Evolutionary conservation across 176 grass and related monocot species (phyloP), one percentile per base, ranked within the genome.

Genomic region (Melocanna baccifera): DNA sequence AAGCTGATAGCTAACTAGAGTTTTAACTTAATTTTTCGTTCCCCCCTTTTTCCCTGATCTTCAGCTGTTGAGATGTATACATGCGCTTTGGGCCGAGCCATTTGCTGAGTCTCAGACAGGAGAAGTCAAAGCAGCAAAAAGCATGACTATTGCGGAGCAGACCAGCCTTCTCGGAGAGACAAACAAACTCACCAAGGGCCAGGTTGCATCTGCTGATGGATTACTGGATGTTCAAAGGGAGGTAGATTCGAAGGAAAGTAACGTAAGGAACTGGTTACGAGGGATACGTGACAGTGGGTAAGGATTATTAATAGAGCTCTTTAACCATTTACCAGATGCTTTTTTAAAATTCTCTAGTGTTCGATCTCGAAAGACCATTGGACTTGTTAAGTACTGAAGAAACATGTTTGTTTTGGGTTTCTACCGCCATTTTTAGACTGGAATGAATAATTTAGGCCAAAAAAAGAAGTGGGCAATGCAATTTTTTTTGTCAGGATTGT

Each of bases 211-310:
- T 80, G 74, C 86, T 69, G 95, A 97, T 89, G 95, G 88, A 78
- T 80, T 87, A 68, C 22, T 83, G 64, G 95, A 97, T 67, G 67
- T 80, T 77, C 84, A 87, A 79, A 89, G 84, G 83, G 96, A 98
- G 68, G 91, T 85, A 62, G 96, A 92, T 41, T 94, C 91, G 14
- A 98, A 92, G 84, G 96, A 98, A 85, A 95, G 93, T 80, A 83
- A 86, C 73, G 87, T 98, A 83, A 91, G 91, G 83, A 98, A 98
- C 52, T 98, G 96, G 96, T 86, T 98, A 82, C 94, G 94, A 12
- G 96, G 96, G 50, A 93, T 93, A 29, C 91, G 96, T 48, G 96
- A 98, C 83, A 98, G 96, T 75, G 96, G 93, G 96, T 95, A 94
- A 93, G 89, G 4, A 69, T 82, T 71, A 26, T 77, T 15, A 55